Percentiles rank a stretch among this genome's conserved stretches.
Conservation (phyloP, 1,284 basidiomycete genomes). For the Trichosporon inkin region DNA sequence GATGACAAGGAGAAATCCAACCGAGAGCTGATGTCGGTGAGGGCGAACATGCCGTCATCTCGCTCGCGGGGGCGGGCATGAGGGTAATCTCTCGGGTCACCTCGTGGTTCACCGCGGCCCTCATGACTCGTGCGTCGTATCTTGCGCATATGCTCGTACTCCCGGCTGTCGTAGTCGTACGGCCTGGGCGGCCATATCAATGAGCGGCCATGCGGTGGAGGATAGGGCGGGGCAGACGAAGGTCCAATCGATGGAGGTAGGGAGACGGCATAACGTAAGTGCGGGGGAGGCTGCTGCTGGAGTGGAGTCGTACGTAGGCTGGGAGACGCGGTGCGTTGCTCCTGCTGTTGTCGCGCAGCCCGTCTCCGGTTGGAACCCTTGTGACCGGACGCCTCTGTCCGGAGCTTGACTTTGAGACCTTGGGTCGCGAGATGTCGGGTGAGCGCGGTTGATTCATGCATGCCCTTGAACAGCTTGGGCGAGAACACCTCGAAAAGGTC, state of each 20-base stretch:
- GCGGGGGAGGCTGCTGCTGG: slow-evolving; percentile 5
- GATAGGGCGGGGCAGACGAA: slow-evolving; percentile 3
- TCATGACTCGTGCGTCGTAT: slow-evolving; percentile 9
- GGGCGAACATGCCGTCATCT: slow-evolving; percentile 11
- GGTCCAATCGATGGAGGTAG: not conserved
- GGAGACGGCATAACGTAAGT: not conserved
- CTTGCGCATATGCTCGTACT: slow-evolving; percentile 13
- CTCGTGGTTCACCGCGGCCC: slow-evolving; percentile 1
- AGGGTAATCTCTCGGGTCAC: not conserved
- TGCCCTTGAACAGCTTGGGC: slow-evolving; percentile 51
- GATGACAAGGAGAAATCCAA: slow-evolving; percentile 22
- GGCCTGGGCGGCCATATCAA: not conserved
- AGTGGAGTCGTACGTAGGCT: not conserved
- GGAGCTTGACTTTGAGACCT: slow-evolving; percentile 50
- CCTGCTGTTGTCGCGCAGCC: not conserved
- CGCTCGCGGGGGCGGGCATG: not conserved
- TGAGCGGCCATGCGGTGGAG: slow-evolving; percentile 2
- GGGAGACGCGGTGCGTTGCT: not conserved
- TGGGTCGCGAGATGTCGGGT: slow-evolving; percentile 51
- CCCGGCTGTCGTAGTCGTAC: not conserved
- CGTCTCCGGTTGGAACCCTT: slow-evolving; percentile 22
- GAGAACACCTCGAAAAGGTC: slow-evolving; percentile 51
- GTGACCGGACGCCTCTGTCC: slow-evolving; percentile 43
- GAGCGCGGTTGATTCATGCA: slow-evolving; percentile 48
- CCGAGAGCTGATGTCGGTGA: slow-evolving; percentile 14